A percentile compares a stretch with the other conserved stretches of the same genome.
These are phyloP conservation scores for Candida railenensis DNA, from an alignment of 805 yeast genomes.

Conservation along the genomic window DNA sequence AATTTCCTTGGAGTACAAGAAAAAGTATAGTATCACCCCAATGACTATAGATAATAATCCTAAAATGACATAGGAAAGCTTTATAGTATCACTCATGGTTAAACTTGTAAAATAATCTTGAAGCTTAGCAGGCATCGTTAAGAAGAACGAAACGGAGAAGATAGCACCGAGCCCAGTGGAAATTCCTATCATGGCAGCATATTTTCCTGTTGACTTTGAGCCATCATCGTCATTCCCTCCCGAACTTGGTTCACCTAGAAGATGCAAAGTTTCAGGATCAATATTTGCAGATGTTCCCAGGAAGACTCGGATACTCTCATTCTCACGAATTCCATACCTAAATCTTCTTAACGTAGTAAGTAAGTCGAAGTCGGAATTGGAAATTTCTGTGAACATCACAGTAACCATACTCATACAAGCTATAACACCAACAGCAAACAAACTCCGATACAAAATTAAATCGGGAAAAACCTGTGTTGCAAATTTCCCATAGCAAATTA, in stretches of 20 bases:
- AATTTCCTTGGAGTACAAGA: conserved; percentile 37
- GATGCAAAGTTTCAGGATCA: background rate
- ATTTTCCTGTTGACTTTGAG: conserved; percentile 40
- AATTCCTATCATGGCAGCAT: conserved; percentile 61
- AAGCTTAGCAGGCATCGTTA: conserved; percentile 57
- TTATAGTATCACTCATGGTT: conserved; percentile 40
- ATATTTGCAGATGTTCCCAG: conserved; percentile 1
- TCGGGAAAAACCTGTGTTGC: conserved; percentile 44
- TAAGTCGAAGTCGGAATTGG: conserved; percentile 43
- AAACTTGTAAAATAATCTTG: conserved; percentile 38
- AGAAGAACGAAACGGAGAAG: conserved; percentile 52
- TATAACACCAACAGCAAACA: conserved; percentile 64
- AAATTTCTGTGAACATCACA: conserved; percentile 56
- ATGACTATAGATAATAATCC: conserved; percentile 41
- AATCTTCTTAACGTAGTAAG: conserved; percentile 16
- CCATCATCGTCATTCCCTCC: background rate
- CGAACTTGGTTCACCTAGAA: background rate
- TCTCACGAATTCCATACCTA: conserved; percentile 20
- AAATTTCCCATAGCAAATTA: conserved; percentile 46
- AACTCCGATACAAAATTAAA: conserved; percentile 47
- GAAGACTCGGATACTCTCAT: conserved; percentile 4
- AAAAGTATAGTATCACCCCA: conserved; percentile 37
- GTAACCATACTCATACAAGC: conserved; percentile 57
- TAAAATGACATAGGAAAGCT: conserved; percentile 48
- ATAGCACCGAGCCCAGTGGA: conserved; percentile 68